These are phyloP conservation scores for Thuidium tamariscinum DNA, from an alignment of 225 moss, liverwort and hornwort species.

Conservation along the genomic window DNA sequence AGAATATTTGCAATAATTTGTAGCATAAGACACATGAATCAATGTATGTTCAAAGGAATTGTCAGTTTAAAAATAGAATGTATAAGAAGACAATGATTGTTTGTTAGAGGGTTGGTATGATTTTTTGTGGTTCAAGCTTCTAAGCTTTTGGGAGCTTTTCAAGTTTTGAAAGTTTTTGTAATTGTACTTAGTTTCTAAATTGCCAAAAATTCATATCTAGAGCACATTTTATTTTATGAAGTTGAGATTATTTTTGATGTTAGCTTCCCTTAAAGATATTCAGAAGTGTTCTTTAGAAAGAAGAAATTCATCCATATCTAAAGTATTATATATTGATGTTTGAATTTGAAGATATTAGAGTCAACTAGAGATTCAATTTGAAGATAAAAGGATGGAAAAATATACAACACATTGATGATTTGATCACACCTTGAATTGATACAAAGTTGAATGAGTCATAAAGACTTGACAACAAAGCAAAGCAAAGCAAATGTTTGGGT, in stretches of 20 bases:
- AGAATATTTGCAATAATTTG: background rate
- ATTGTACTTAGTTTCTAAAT: background rate
- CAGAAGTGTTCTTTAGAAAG: no score
- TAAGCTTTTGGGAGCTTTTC: background rate
- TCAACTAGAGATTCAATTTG: rapidly evolving
- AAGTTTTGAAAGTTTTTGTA: background rate
- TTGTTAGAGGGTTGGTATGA: rapidly evolving
- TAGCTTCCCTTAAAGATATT: rapidly evolving
- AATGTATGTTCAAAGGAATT: background rate
- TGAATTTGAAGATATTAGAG: background rate
- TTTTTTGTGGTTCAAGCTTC: background rate
- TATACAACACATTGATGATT: background rate
- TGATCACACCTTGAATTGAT: background rate
- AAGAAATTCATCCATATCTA: background rate
- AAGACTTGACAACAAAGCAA: background rate
- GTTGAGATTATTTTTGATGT: background rate
- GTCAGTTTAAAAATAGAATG: rapidly evolving
- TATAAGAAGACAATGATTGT: background rate
- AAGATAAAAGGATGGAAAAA: background rate
- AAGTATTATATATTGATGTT: no score
- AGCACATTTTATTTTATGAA: background rate
- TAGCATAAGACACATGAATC: rapidly evolving
- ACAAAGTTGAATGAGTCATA: background rate
- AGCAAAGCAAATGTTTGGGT: background rate
- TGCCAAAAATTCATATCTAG: background rate